These are phyloP conservation scores for Cnidoscolus chayamansa DNA, from an alignment of 441 rosid species.

Conservation along the genomic window DNA sequence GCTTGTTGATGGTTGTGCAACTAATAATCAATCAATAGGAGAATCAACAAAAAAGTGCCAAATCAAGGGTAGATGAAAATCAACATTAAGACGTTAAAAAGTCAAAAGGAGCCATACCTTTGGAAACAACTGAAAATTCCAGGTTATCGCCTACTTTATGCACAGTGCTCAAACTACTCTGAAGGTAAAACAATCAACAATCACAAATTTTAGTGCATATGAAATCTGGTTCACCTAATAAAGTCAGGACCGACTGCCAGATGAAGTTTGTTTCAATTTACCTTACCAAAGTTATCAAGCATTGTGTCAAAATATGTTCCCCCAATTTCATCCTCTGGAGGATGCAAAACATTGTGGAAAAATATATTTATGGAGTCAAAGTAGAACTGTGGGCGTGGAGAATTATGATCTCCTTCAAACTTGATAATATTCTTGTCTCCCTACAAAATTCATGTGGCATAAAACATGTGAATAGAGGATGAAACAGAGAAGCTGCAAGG, in stretches of 20 bases:
- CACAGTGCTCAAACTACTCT: conserved; percentile 64
- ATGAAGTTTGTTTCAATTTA: conserved; percentile 36
- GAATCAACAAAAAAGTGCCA: conserved; percentile 20
- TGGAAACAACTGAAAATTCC: conserved; percentile 45
- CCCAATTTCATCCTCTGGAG: conserved; percentile 81
- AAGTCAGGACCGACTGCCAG: conserved; percentile 21
- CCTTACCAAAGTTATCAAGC: conserved; percentile 74
- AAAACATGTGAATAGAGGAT: conserved; percentile 12
- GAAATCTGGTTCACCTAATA: conserved; percentile 23
- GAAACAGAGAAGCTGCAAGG: conserved; percentile 3
- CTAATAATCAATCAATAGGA: conserved; percentile 18
- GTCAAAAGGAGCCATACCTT: conserved; percentile 33
- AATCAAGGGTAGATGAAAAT: conserved; percentile 11
- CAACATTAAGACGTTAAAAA: conserved; percentile 2
- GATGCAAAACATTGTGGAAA: conserved; percentile 93
- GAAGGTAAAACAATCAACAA: conserved; percentile 39
- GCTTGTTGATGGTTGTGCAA: conserved; percentile 51
- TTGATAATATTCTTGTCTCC: conserved; percentile 98
- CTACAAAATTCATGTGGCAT: conserved; percentile 41
- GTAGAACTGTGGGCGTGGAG: conserved; percentile 94
- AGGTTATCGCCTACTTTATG: conserved; percentile 42
- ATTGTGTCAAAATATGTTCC: conserved; percentile 57
- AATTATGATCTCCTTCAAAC: conserved; percentile 98
- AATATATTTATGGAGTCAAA: conserved; percentile 94
- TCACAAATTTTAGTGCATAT: conserved; percentile 24